These are phyloP conservation scores for Termitomyces sp. DNA, from an alignment of 768 basidiomycete genomes.

Conservation along the genomic window DNA sequence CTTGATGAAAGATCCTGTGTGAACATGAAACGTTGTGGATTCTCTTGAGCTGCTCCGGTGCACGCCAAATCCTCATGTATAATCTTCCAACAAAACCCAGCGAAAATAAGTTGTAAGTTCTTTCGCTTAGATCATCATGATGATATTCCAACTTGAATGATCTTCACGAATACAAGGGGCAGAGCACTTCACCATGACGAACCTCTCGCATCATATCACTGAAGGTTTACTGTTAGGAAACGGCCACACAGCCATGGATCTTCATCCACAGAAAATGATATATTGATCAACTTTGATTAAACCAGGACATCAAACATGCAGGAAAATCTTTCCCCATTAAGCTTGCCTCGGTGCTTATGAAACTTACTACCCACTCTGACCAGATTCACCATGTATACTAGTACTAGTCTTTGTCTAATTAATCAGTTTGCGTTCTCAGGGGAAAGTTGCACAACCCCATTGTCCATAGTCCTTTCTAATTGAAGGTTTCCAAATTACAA, in stretches of 20 bases:
- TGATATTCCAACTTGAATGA: background rate
- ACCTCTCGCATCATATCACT: conserved; percentile 4
- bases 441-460: background rate
- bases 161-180: conserved; percentile 9
- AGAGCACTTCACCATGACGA: conserved; percentile 3
- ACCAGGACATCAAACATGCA: conserved; percentile 4
- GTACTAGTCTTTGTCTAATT: conserved; percentile 10
- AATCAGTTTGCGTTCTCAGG: conserved; percentile 5
- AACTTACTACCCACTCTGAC: conserved; percentile 1
- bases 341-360: background rate
- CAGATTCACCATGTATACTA: conserved; percentile 1
- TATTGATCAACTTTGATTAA: background rate
- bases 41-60: background rate
- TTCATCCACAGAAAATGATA: conserved; percentile 3
- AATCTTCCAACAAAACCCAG: too few relatives aligned
- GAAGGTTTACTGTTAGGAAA: conserved; percentile 16
- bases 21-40: background rate
- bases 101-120: too few relatives aligned
- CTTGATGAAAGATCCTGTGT: background rate
- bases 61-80: too few relatives aligned
- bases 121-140: too few relatives aligned
- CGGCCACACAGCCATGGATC: conserved; percentile 12
- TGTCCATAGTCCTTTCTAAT: background rate
- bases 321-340: conserved; percentile 1
- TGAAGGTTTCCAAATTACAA: background rate